Conservation (phyloP, 768 basidiomycete species). For the Rickenella mellea region DNA sequence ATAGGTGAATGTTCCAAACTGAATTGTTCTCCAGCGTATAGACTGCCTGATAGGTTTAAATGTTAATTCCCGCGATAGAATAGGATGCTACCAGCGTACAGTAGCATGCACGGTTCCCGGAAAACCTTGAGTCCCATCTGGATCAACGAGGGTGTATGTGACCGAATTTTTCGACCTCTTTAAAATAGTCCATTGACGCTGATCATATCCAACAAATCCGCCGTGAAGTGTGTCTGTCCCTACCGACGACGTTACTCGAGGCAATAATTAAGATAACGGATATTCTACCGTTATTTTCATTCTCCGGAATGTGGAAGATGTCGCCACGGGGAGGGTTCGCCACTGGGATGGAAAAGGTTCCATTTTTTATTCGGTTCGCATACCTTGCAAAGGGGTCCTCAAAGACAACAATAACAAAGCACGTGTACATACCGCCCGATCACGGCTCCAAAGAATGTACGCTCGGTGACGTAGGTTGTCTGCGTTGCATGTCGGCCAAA, state of each 20-base stretch:
- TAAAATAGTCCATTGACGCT: constrained; percentile 44
- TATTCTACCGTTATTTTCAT: constrained; percentile 39
- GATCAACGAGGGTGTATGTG: constrained; percentile 42
- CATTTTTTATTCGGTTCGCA: no score
- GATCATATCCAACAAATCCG: constrained; percentile 47
- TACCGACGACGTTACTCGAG: no score
- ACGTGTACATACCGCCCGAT: no score
- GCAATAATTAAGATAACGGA: background rate
- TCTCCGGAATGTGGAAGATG: constrained; percentile 41
- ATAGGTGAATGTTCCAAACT: constrained; percentile 32
- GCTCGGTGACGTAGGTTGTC: no score
- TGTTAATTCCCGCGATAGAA: no score
- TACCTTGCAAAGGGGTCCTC: no score
- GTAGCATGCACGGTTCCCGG: constrained; percentile 37
- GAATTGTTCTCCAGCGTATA: constrained; percentile 39
- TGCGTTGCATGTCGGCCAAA: no score
- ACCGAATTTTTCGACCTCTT: constrained; percentile 34
- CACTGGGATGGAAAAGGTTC: constrained; percentile 45
- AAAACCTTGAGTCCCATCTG: constrained; percentile 44
- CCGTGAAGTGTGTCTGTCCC: constrained; percentile 45
- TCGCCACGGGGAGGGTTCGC: constrained; percentile 32
- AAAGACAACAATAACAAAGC: no score
- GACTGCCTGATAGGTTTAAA: no score
- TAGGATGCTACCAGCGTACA: constrained; percentile 19
- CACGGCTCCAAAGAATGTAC: no score